These are phyloP conservation scores for Diaporthe sp. DNA, from an alignment of 2,329 filamentous ascomycete species.

Conservation along the genomic window DNA sequence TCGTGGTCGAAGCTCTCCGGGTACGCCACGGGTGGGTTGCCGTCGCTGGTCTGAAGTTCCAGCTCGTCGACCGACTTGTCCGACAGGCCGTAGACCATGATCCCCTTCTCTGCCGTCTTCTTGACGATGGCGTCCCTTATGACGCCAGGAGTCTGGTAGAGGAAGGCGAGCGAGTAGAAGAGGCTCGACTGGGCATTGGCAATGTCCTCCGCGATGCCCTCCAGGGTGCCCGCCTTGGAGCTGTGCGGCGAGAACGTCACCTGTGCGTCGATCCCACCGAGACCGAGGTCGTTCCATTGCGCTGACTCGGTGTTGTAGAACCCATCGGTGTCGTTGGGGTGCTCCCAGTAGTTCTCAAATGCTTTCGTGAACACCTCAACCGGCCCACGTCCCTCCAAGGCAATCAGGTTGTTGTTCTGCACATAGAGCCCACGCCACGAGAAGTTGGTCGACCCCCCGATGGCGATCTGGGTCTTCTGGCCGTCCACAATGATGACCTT, in stretches of 20 bases:
- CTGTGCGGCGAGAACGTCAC: conserved; percentile 45
- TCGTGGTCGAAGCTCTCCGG: conserved; percentile 42
- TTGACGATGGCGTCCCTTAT: conserved; percentile 43
- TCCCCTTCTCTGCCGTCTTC: conserved; percentile 41
- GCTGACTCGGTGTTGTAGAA: conserved; percentile 43
- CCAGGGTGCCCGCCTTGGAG: conserved; percentile 41
- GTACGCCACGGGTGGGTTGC: conserved; percentile 45
- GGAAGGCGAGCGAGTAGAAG: conserved; percentile 45
- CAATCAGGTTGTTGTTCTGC: conserved; percentile 43
- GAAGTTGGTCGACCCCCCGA: conserved; percentile 44
- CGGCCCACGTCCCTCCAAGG: conserved; percentile 40
- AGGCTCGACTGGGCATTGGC: conserved; percentile 49
- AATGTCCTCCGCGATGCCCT: conserved; percentile 49
- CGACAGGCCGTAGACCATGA: conserved; percentile 45
- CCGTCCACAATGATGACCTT: conserved; percentile 43
- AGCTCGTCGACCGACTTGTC: conserved; percentile 44
- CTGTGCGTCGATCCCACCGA: conserved; percentile 41
- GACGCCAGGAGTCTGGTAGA: conserved; percentile 49
- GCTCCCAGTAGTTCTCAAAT: conserved; percentile 43
- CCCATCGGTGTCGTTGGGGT: conserved; percentile 41
- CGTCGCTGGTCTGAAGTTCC: conserved; percentile 40
- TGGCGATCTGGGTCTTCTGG: conserved; percentile 42
- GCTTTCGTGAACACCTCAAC: conserved; percentile 41
- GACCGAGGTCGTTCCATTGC: conserved; percentile 42
- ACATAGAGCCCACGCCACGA: conserved; percentile 44